Percentiles rank a stretch among this genome's conserved stretches.
Conservation (phyloP, 371 early-diverging fungal species). For the Syncephalastrum sp. region DNA sequence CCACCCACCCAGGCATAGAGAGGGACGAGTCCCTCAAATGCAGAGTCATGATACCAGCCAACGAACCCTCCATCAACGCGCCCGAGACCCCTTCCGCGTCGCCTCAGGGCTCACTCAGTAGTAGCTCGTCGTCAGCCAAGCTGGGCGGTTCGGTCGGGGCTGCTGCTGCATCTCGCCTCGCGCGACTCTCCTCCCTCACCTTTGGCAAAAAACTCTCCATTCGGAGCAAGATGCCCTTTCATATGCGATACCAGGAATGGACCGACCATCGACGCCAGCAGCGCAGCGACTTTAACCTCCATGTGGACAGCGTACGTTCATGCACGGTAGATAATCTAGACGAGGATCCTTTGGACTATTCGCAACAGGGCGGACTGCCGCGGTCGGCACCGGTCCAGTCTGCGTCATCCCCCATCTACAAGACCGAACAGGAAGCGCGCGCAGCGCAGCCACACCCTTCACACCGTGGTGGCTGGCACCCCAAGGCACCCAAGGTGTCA, state of each 20-base stretch:
- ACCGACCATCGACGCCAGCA: conserved; percentile 17
- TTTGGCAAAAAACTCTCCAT: conserved; percentile 21
- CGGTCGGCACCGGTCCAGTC: conserved; percentile 4
- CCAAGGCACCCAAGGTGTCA: too few species aligned
- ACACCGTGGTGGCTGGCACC: too few species aligned
- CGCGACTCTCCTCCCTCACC: conserved; percentile 13
- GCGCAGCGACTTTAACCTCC: too few species aligned
- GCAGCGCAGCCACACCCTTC: too few species aligned
- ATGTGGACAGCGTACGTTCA: too few species aligned
- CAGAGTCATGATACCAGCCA: not conserved
- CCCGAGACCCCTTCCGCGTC: too few species aligned
- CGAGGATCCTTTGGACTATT: not conserved
- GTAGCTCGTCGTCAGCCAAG: conserved; percentile 1
- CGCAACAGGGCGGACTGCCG: not conserved
- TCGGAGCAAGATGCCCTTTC: conserved; percentile 30
- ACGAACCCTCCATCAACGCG: not conserved
- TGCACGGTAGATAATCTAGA: not conserved
- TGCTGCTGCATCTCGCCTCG: conserved; percentile 8
- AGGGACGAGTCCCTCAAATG: not conserved
- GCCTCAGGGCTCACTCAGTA: not conserved
- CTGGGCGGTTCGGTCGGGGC: not conserved
- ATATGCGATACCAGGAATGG: conserved; percentile 37
- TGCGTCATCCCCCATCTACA: conserved; percentile 10
- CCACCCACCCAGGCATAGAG: not conserved
- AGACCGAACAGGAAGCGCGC: not conserved